Base-by-base conservation (phyloP, 208 protist genomes). In the Novymonas esmeraldas region DNA sequence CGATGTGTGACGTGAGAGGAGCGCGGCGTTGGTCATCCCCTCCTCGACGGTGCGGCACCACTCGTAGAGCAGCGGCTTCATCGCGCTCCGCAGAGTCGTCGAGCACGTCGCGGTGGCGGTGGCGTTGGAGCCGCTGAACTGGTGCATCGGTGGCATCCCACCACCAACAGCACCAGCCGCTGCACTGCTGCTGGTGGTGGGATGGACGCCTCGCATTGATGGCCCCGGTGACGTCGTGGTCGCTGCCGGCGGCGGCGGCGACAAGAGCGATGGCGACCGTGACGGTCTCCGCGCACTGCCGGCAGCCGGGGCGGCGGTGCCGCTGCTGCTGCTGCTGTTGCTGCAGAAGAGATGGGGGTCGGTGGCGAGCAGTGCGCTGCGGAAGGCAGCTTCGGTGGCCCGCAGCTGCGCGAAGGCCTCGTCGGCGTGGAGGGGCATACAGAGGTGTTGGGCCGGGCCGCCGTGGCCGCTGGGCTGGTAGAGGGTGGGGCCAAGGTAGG, bases 61-160 rank as follows among this genome's bases (percentile, higher is more conserved):
- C 58, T 74, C 68, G 44, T 67, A 57, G 44, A 74, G 13, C 6
- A 74, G 31, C 24, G 68, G 68, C 51, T 67, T 65, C 60, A 74
- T 67, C 14, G 60, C 52, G 45, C 63, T 67, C 42, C 67, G 58
- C 26, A 67, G 41, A 1, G 60, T 20, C 2, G 68, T 60, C 13
- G 59, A 63, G 42, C 51, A 74, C 13, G 68, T 61, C 5, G 44
- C 34, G 14, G 24, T 28, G 24, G 39, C 18, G 39, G 11, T 34
- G 6, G 36, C 56, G n/a, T n/a, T n/a, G 31, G 39, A 6, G 39
- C 26, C 26, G 39, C 56, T 26, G 46, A 34, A 46, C 38, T 11
- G 9, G 38, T 41, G 38, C 38, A 41, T 41, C 38, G 38, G 9
- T 11, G 38, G 38, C 38, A 41, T 41, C 38, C 9, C 38, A 41